Conservation (phyloP, 2,329 filamentous ascomycete genomes). For the Diplocarpon mali region DNA sequence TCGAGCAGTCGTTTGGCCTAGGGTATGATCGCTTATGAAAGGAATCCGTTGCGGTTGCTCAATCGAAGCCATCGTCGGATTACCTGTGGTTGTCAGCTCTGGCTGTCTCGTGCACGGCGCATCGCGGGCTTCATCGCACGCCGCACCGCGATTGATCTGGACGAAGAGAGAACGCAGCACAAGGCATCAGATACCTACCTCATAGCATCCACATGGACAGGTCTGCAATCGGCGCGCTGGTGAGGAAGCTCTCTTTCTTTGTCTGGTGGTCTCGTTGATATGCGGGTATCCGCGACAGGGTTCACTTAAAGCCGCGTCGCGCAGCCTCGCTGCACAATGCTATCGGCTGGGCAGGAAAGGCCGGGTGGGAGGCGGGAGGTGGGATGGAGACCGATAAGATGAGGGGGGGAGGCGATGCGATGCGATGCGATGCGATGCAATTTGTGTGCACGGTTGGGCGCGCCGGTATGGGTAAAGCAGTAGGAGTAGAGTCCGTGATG, state of each 20-base stretch:
- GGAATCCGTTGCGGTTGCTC: constrained; percentile 24
- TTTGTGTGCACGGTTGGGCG: background rate
- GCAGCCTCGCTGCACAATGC: constrained; percentile 23
- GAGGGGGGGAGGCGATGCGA: background rate
- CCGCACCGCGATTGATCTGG: constrained; percentile 3
- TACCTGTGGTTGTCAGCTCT: constrained; percentile 19
- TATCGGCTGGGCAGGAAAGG: background rate
- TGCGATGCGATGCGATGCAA: constrained; percentile 1
- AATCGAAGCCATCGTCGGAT: constrained; percentile 23
- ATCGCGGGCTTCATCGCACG: constrained; percentile 1
- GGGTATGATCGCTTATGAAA: constrained; percentile 19
- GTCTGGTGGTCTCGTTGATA: constrained; percentile 15
- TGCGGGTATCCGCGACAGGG: constrained; percentile 23
- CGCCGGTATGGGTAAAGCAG: background rate
- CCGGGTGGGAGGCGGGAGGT: background rate
- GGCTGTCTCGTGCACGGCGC: constrained; percentile 1
- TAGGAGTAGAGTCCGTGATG: background rate
- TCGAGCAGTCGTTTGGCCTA: constrained; percentile 19
- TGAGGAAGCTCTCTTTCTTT: constrained; percentile 16
- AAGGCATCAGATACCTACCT: constrained; percentile 3
- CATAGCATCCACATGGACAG: constrained; percentile 19
- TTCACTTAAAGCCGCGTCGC: constrained; percentile 13
- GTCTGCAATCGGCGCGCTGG: constrained; percentile 6
- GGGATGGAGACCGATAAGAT: constrained; percentile 3
- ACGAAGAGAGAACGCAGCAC: constrained; percentile 12